These are phyloP conservation scores for Penicillium glabrum DNA, from an alignment of 2,329 filamentous ascomycete genomes.

Conservation along the genomic window DNA sequence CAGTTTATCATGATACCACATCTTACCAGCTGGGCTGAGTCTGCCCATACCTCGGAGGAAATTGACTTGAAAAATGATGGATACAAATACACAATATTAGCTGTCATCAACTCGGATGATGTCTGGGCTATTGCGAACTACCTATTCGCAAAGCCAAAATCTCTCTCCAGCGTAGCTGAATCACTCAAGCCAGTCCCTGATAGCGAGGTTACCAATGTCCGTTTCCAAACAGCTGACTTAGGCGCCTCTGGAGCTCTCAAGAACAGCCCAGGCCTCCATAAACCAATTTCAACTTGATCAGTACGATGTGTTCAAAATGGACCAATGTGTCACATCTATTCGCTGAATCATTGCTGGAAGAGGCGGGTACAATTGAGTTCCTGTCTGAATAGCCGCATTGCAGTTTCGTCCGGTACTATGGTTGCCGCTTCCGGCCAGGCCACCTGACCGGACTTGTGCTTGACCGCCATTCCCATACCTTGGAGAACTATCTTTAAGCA, in stretches of 20 bases:
- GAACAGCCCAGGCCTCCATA: too few species aligned
- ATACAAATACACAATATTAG: background rate
- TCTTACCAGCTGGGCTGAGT: too few species aligned
- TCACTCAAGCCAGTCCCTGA: background rate
- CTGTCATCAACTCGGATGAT: background rate
- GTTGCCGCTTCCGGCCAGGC: background rate
- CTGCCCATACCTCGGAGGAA: background rate
- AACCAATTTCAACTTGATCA: background rate
- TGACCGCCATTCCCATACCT: background rate
- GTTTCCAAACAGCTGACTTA: too few species aligned
- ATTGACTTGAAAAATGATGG: background rate
- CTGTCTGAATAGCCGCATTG: background rate
- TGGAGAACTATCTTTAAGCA: background rate
- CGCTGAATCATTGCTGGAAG: background rate
- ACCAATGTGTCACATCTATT: background rate
- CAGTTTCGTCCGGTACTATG: background rate
- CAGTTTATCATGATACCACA: background rate
- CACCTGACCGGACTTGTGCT: background rate
- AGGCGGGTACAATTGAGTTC: background rate
- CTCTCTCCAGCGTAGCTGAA: background rate
- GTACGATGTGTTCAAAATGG: background rate
- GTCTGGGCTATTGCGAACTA: background rate
- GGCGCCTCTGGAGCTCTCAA: too few species aligned
- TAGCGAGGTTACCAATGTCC: background rate
- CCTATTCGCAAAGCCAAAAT: background rate